phyloP scores from a whole-genome alignment of 2,329 filamentous ascomycete species.

The Phaeophleospora eucalypticola region DNA sequence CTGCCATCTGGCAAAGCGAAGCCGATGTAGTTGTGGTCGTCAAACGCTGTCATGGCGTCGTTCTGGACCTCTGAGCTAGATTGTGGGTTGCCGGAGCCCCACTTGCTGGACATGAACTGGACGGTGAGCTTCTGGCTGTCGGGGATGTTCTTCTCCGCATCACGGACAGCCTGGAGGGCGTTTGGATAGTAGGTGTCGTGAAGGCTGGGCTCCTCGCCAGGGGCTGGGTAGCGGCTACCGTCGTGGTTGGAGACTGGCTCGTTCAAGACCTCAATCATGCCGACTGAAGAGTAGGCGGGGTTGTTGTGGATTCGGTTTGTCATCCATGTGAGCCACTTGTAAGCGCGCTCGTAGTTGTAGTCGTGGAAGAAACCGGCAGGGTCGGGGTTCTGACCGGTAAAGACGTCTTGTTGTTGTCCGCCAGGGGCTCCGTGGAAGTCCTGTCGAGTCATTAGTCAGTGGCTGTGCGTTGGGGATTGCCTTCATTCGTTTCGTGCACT shows the following conservation, averaged over 20 bases:
- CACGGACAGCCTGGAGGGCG: slow-evolving; percentile 8
- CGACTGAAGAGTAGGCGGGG: slow-evolving; percentile 7
- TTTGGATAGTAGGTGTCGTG: slow-evolving; percentile 7
- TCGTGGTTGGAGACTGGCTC: slow-evolving; percentile 10
- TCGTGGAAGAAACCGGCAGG: slow-evolving; percentile 11
- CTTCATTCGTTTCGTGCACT: not conserved
- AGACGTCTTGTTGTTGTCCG: slow-evolving; percentile 4
- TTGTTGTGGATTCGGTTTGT: slow-evolving; percentile 11
- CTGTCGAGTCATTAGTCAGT: too few species aligned
- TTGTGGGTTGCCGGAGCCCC: slow-evolving; percentile 8
- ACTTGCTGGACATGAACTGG: slow-evolving; percentile 12
- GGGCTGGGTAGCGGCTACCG: slow-evolving; percentile 4
- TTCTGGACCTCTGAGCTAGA: slow-evolving; percentile 4
- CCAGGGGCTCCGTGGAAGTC: slow-evolving; percentile 11
- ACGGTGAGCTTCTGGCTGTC: slow-evolving; percentile 7
- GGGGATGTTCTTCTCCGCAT: slow-evolving; percentile 6
- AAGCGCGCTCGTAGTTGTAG: slow-evolving; percentile 9
- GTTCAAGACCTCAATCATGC: slow-evolving; percentile 12
- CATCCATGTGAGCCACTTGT: slow-evolving; percentile 12
- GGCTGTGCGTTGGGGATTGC: too few species aligned
- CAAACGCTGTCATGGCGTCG: slow-evolving; percentile 8
- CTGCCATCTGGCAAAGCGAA: slow-evolving; percentile 1
- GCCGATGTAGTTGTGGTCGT: slow-evolving; percentile 15
- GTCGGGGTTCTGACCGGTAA: slow-evolving; percentile 10
- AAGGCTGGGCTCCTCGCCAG: slow-evolving; percentile 7